Evolutionary conservation across 371 early-diverging fungal genomes (phyloP), one percentile per base, ranked within the genome.

Genomic region (Mucor irregularis): DNA sequence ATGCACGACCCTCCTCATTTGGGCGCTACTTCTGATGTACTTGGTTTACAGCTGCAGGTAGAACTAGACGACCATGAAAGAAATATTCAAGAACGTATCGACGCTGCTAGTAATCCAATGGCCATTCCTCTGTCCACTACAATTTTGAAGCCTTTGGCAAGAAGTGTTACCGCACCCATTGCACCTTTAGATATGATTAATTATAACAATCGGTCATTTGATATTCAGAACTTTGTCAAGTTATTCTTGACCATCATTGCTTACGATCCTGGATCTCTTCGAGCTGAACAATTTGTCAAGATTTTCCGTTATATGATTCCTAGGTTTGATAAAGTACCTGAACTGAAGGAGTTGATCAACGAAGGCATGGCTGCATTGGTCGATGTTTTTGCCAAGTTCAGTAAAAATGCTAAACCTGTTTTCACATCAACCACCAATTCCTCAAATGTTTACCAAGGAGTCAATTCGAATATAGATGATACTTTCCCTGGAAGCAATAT

Each of bases 271-370:
- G 81, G 83, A 3, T 84, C 86, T 0, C 35, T 83, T 0, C 73
- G 88, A 28, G 85, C 88, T 0, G 85, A 87, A 46, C 88, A 87
- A 50, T 86, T 87, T 68, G 82, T 84, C 10, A 75, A 75, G 14
- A 71, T 81, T 25, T 61, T 85, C 24, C 66, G 69, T 25, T 64
- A 73, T 14, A 35, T 85, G 26, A 49, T 86, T 10, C 77, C 78
- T 3, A 62, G 67, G 16, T 79, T 83, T 16, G 63, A 77, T 51
- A 58, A 62, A 7, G 17, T 71, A 14, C 52, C 72, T 0, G 40
- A 42, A 0, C 34, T 78, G 8, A 57, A 59, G 5, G 57, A 66
- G 4, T 45, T 87, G 16, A 62, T 84, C 17, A 70, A 71, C 3
- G 78, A 81, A 46, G 86, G 84, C 14, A 62, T 87, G 19, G 69